Evolutionary conservation across 2,329 filamentous ascomycete genomes (phyloP).

Genomic region (Ciborinia camelliae): DNA sequence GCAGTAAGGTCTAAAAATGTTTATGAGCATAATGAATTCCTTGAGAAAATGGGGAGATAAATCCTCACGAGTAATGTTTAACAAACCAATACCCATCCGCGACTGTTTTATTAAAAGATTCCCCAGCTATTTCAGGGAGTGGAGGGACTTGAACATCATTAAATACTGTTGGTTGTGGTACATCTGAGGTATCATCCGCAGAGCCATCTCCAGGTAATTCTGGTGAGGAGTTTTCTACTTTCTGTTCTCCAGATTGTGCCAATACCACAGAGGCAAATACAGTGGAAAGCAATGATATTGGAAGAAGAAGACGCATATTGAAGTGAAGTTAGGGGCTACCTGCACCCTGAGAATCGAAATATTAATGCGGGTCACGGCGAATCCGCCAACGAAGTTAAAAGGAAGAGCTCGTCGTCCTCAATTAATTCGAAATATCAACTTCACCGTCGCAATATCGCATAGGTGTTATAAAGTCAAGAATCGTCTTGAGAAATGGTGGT

Average conservation of each 20-base stretch:
- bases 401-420: neutral
- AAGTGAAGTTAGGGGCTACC: conserved; percentile 20
- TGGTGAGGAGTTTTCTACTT: conserved; percentile 14
- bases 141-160: conserved; percentile 51
- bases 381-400: conserved; percentile 25
- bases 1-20: conserved; percentile 34
- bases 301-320: conserved; percentile 36
- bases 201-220: conserved; percentile 26
- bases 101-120: conserved; percentile 40
- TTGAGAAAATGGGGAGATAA: neutral
- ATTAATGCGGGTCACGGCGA: conserved; percentile 24
- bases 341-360: conserved; percentile 27
- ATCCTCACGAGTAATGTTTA: conserved; percentile 37
- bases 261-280: conserved; percentile 31
- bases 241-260: conserved; percentile 22
- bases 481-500: neutral
- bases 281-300: conserved; percentile 30
- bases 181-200: conserved; percentile 33
- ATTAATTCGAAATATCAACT: neutral
- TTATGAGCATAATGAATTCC: neutral
- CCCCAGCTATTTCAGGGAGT: conserved; percentile 46
- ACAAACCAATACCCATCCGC: conserved; percentile 39
- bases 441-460: conserved; percentile 3
- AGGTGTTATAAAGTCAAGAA: neutral
- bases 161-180: conserved; percentile 43